phyloP scores from a whole-genome alignment of 1,284 basidiomycete species.

The Leccinum subfulvum region DNA sequence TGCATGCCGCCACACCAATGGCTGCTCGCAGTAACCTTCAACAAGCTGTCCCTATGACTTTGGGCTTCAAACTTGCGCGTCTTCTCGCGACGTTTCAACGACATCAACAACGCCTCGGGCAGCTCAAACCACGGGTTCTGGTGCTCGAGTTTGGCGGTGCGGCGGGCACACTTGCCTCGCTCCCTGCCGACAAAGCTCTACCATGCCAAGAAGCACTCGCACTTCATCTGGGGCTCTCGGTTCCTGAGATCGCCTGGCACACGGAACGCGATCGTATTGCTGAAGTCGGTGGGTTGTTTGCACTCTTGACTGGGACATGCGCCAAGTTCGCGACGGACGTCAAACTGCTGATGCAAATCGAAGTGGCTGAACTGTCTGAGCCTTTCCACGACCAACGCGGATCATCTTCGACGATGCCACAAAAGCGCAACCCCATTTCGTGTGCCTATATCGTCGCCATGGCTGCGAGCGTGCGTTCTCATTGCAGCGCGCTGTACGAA shows the following conservation, averaged over 20 bases:
- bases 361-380: conserved; percentile 43
- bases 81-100: conserved; percentile 42
- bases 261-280: conserved; percentile 45
- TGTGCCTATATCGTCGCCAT: conserved; percentile 44
- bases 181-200: conserved; percentile 38
- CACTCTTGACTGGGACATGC: conserved; percentile 42
- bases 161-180: conserved; percentile 43
- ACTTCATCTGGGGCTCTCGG: conserved; percentile 32
- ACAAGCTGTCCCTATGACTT: conserved; percentile 46
- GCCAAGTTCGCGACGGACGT: conserved; percentile 44
- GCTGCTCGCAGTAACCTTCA: conserved; percentile 46
- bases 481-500: conserved; percentile 39
- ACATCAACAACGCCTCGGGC: conserved; percentile 36
- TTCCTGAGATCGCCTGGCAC: conserved; percentile 46
- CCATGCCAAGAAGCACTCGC: conserved; percentile 39
- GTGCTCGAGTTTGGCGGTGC: conserved; percentile 45
- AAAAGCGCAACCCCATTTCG: conserved; percentile 45
- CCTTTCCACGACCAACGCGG: conserved; percentile 42
- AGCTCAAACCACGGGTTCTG: conserved; percentile 37
- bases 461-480: conserved; percentile 38
- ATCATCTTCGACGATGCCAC: conserved; percentile 47
- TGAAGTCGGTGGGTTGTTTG: conserved; percentile 41
- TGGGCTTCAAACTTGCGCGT: conserved; percentile 46
- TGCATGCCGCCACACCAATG: conserved; percentile 40
- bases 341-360: conserved; percentile 46